Evolutionary conservation across 495 filamentous ascomycete genomes (phyloP), one percentile per base, ranked within the genome.

Genomic region (Melanomma pulvis-pyrius): DNA sequence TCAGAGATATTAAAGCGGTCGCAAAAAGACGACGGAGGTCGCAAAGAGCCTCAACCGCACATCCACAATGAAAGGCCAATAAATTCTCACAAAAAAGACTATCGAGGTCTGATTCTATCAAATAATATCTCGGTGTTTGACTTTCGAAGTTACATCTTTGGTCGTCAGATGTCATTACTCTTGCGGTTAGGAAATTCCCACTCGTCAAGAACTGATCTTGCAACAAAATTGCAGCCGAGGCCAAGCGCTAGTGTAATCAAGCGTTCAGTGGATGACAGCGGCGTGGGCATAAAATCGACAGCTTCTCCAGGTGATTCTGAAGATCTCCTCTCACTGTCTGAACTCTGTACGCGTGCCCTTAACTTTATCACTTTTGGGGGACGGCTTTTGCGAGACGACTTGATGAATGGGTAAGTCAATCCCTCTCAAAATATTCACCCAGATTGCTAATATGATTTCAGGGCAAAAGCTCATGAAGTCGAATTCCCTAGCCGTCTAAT

Each of bases 71-170:
- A 80, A 11, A 69, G 61, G 28, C 89, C 92, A 25, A 82, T 97
- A 46, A 87, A 85, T 71, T 83, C 90, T 1, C 81, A 78, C 44
- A 90, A 85, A 74, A 96, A 97, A 73, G 80, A 89, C 1, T 98
- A 97, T 73, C 87, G 96, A 44, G 92, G 96, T 59, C 84, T 96
- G 67, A 98, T 99, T 51, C 79, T 98, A 46, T 88, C 90, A n/a
- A 98, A 92, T 77, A 89, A 96, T 67, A 96, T 98, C 29, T 98
- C 94, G n/a, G 81, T 96, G 13, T 98, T 97, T 71, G 94, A 99
- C 74, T 98, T 99, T 76, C 85, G 90, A 63, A 92, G 88, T 67
- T 99, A 99, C 74, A 83, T 99, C 12, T 98, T 97, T 78, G 88
- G 91, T 24, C 84, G 94, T 26, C 94, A 99, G 72, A 83, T 96